Evolutionary conservation across 2,329 filamentous ascomycete species (phyloP).

Genomic region (Fusarium brachygibbosum): DNA sequence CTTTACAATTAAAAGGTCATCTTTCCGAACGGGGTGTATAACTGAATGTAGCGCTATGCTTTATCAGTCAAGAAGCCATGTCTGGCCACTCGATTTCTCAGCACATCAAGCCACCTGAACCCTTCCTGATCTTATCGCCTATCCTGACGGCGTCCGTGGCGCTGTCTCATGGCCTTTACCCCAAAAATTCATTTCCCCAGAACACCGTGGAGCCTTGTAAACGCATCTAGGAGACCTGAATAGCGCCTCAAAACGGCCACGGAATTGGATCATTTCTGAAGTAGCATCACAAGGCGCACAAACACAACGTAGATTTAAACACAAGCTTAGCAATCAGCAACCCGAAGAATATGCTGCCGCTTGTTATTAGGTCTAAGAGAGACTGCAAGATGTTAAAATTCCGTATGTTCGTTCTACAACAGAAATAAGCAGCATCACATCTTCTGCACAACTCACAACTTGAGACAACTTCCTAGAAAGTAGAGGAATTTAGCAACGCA

Average conservation of each 20-base stretch:
- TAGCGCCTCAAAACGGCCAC: not conserved
- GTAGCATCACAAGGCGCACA: fast-evolving
- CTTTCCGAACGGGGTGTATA: not conserved
- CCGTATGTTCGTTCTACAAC: fast-evolving
- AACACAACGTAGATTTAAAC: fast-evolving
- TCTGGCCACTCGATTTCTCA: not conserved
- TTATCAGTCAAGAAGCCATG: not conserved
- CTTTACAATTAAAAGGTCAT: not conserved
- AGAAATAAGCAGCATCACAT: not conserved
- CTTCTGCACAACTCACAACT: not conserved
- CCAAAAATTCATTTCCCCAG: not conserved
- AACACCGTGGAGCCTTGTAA: not conserved
- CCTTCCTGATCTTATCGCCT: not conserved
- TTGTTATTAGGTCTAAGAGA: fast-evolving
- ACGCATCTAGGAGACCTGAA: not conserved
- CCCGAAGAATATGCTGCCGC: fast-evolving
- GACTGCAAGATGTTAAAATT: not conserved
- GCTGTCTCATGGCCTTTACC: not conserved
- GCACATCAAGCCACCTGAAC: not conserved
- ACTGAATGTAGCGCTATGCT: not conserved
- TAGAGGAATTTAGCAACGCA: not conserved
- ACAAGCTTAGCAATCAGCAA: not conserved
- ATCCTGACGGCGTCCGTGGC: not conserved
- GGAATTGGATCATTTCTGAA: not conserved
- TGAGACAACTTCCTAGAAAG: no score